Conservation (phyloP, 1,139 yeast genomes). For the Neolecta irregularis region DNA sequence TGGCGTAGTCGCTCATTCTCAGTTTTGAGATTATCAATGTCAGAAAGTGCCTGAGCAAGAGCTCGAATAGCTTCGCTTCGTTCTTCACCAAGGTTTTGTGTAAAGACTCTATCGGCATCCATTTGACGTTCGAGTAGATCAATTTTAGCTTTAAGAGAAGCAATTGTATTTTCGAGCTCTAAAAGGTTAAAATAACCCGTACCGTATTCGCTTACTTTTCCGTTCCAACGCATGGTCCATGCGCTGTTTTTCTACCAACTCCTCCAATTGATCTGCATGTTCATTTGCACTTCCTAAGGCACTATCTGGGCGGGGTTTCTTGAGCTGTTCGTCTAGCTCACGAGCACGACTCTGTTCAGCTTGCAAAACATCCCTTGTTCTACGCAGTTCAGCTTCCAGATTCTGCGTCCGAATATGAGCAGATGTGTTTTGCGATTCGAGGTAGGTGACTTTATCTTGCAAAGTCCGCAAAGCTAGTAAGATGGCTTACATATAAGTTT, state of each 20-base stretch:
- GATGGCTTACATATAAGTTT: too few species aligned
- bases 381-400: conserved; percentile 9
- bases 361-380: conserved; percentile 8
- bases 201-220: conserved; percentile 2
- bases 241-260: conserved; percentile 6
- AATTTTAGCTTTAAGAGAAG: conserved; percentile 7
- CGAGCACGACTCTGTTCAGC: conserved; percentile 10
- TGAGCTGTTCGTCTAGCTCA: conserved; percentile 11
- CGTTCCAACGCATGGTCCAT: conserved; percentile 12
- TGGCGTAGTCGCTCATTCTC: conserved; percentile 9
- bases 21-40: conserved; percentile 10
- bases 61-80: conserved; percentile 14
- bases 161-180: conserved; percentile 11
- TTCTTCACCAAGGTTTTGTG: conserved; percentile 14
- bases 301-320: too few species aligned
- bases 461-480: conserved; percentile 14
- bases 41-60: conserved; percentile 13
- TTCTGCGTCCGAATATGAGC: conserved; percentile 9
- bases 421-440: conserved; percentile 12
- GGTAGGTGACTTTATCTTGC: conserved; percentile 15
- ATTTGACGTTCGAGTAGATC: conserved; percentile 13
- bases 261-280: too few species aligned
- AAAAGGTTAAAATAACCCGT: neutral
- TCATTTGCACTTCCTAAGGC: too few species aligned
- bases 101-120: conserved; percentile 8